Percentiles rank a stretch among this genome's conserved stretches.
These are phyloP conservation scores for Debaryomyces tyrocola DNA, from an alignment of 805 yeast species.

Conservation along the genomic window DNA sequence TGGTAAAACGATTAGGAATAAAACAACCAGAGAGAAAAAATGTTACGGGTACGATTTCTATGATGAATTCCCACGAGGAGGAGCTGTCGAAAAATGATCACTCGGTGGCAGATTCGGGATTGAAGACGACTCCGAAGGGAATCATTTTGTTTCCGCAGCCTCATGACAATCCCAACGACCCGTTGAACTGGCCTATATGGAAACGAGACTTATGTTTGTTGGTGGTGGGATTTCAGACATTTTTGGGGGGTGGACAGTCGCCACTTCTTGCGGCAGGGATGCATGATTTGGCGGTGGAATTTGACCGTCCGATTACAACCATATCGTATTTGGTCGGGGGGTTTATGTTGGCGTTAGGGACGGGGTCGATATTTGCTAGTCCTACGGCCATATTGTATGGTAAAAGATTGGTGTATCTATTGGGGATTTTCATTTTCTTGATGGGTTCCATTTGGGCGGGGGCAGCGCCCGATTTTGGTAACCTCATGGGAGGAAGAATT, in stretches of 20 bases:
- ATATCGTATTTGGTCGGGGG: conserved; percentile 58
- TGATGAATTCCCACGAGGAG: conserved; percentile 28
- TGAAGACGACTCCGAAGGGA: conserved; percentile 50
- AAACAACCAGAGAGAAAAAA: conserved; percentile 38
- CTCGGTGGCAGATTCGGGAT: conserved; percentile 9
- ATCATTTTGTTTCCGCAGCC: conserved; percentile 62
- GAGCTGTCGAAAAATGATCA: conserved; percentile 6
- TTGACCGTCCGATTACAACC: conserved; percentile 38
- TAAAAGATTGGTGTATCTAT: conserved; percentile 54
- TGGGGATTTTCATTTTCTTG: conserved; percentile 48
- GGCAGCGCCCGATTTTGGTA: conserved; percentile 45
- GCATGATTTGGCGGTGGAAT: conserved; percentile 40
- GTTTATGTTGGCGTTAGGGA: conserved; percentile 56
- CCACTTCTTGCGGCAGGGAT: conserved; percentile 62
- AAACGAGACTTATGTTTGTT: conserved; percentile 53
- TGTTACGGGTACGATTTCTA: conserved; percentile 52
- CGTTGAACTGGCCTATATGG: conserved; percentile 66
- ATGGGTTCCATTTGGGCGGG: conserved; percentile 59
- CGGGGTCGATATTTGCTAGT: conserved; percentile 58
- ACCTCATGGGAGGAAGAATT: conserved; percentile 57
- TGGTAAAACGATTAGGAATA: conserved; percentile 31
- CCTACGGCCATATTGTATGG: conserved; percentile 60
- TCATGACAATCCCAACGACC: conserved; percentile 61
- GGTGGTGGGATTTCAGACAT: conserved; percentile 56
- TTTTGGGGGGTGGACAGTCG: conserved; percentile 63